Evolutionary conservation across 805 yeast species (phyloP).

Genomic region (Pichia heedii): DNA sequence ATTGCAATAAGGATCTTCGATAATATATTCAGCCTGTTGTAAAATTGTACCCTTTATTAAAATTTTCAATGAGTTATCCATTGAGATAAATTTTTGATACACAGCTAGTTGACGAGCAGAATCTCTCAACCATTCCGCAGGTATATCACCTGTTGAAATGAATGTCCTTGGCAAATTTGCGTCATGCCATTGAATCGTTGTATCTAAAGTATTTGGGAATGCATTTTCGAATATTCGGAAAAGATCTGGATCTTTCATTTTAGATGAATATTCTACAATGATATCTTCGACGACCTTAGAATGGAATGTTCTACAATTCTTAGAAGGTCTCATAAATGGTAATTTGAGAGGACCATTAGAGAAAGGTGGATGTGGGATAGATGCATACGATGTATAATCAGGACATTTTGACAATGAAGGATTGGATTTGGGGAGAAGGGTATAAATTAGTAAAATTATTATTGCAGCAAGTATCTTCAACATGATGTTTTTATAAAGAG

Average conservation of each 20-base stretch:
- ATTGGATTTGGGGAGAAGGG: not conserved
- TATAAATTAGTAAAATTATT: not conserved
- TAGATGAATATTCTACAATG: constrained; percentile 40
- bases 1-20: constrained; percentile 71
- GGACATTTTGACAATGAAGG: not conserved
- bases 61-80: constrained; percentile 40
- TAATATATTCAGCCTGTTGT: constrained; percentile 62
- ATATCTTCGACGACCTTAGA: constrained; percentile 54
- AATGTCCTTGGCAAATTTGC: constrained; percentile 47
- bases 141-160: constrained; percentile 85
- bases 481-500: not conserved
- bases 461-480: not conserved
- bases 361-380: constrained; percentile 44
- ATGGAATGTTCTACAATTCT: constrained; percentile 61
- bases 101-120: constrained; percentile 76
- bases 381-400: constrained; percentile 51
- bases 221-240: constrained; percentile 73
- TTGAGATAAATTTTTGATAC: constrained; percentile 50
- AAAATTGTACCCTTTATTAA: constrained; percentile 71
- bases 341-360: constrained; percentile 45
- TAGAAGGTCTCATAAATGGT: constrained; percentile 72
- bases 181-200: constrained; percentile 70
- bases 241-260: constrained; percentile 54
- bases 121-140: constrained; percentile 90
- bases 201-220: constrained; percentile 81